Conservation (phyloP, 345 rosid genomes). For the Brassica carinata region DNA sequence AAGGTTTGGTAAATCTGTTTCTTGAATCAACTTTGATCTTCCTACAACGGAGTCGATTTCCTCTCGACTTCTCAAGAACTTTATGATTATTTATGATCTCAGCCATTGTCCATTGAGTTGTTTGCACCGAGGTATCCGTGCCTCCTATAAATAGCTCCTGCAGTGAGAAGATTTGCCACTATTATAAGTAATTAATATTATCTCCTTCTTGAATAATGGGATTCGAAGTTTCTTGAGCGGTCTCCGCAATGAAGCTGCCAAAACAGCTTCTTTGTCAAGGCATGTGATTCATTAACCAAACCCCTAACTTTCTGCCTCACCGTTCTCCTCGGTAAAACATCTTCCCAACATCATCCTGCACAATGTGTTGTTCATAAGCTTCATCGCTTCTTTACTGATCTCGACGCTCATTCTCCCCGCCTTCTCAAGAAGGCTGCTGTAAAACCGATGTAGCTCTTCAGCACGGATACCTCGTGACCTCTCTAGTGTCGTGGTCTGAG, state of each 20-base stretch:
- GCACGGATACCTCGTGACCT: neutral
- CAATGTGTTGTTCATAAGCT: neutral
- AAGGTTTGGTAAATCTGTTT: too few relatives aligned
- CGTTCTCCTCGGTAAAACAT: neutral
- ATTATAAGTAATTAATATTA: too few relatives aligned
- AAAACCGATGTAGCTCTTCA: neutral
- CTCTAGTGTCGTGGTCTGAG: constrained; percentile 4
- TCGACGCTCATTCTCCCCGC: neutral
- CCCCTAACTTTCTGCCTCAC: neutral
- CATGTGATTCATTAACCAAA: too few relatives aligned
- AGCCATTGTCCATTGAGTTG: constrained; percentile 52
- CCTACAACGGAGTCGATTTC: too few relatives aligned
- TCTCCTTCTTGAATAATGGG: too few relatives aligned
- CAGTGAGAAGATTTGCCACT: neutral
- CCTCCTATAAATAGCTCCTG: neutral
- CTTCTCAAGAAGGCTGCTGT: neutral
- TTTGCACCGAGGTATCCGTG: neutral
- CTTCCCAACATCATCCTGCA: constrained; percentile 1
- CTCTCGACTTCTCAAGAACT: constrained; percentile 49
- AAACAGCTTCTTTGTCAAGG: too few relatives aligned
- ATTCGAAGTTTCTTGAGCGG: too few relatives aligned
- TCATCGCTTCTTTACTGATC: neutral
- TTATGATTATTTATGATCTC: constrained; percentile 59
- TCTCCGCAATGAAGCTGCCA: too few relatives aligned
- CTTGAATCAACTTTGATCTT: too few relatives aligned